phyloP scores from a whole-genome alignment of 75 land plant genomes.

The Azolla pinnata region DNA sequence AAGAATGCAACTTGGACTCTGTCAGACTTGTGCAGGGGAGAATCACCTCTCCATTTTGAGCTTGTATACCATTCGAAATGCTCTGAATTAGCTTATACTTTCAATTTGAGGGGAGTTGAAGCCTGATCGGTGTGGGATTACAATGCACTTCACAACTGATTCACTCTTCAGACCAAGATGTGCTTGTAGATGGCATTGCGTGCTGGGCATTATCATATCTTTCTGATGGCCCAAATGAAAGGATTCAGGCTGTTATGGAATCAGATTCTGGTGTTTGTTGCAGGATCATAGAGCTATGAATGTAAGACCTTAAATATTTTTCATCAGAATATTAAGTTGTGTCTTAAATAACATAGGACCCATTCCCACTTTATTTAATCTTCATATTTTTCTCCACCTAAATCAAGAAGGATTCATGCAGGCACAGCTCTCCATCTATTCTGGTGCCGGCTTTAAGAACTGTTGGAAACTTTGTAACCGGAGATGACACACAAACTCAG shows the following conservation, averaged over 20 bases:
- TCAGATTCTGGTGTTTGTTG: constrained; percentile 57
- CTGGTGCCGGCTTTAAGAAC: constrained; percentile 49
- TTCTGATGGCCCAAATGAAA: constrained; percentile 34
- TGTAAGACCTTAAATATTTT: no score
- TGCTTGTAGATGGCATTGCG: constrained; percentile 34
- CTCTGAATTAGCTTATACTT: no score
- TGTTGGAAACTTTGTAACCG: constrained; percentile 62
- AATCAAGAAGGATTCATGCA: constrained; percentile 12
- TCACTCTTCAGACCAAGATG: constrained; percentile 29
- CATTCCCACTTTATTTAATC: no score
- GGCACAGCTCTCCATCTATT: constrained; percentile 54
- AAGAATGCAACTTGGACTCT: constrained; percentile 47
- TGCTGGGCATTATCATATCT: constrained; percentile 44
- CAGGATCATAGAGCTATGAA: constrained; percentile 44
- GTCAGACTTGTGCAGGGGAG: constrained; percentile 41
- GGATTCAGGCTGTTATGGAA: constrained; percentile 32
- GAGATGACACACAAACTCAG: constrained; percentile 78
- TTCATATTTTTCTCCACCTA: neutral
- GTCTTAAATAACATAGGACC: no score
- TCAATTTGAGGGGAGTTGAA: neutral
- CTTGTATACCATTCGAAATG: constrained; percentile 25
- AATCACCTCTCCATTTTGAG: constrained; percentile 33
- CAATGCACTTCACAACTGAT: constrained; percentile 21
- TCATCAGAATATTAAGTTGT: no score
- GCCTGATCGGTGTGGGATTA: constrained; percentile 27